Evolutionary conservation across 257 asterid species (phyloP).

Genomic region (Lycium barbarum): DNA sequence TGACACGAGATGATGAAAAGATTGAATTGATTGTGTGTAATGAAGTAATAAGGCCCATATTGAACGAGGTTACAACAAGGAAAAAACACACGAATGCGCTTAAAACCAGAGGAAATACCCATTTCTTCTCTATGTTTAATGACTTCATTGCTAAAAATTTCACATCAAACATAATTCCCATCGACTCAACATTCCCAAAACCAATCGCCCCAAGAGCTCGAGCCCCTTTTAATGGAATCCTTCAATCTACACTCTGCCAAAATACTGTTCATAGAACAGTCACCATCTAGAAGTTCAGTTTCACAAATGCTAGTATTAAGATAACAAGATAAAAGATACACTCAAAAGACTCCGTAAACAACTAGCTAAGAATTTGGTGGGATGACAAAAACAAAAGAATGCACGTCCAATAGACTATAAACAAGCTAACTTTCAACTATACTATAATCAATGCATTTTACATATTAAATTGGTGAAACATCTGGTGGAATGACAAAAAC

Average conservation of each 20-base stretch:
- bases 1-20: conserved; percentile 51
- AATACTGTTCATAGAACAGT: not conserved
- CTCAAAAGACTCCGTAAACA: conserved; percentile 31
- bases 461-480: not conserved
- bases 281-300: conserved; percentile 26
- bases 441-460: not conserved
- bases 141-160: conserved; percentile 61
- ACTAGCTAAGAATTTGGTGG: conserved; percentile 33
- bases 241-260: conserved; percentile 31
- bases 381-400: conserved; percentile 23
- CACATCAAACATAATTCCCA: conserved; percentile 33
- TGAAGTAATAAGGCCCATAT: conserved; percentile 71
- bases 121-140: conserved; percentile 67
- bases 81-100: conserved; percentile 62
- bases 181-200: conserved; percentile 35
- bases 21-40: conserved; percentile 63
- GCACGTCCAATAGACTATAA: not conserved
- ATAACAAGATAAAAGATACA: conserved; percentile 25
- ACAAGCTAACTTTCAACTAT: conserved; percentile 24
- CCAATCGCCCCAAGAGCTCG: conserved; percentile 15
- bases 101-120: conserved; percentile 77
- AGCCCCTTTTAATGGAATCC: conserved; percentile 41
- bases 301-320: not conserved
- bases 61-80: conserved; percentile 72
- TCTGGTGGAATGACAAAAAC: not conserved